These are phyloP conservation scores for Eustoma russellianum DNA, from an alignment of 257 asterid species.

Conservation along the genomic window DNA sequence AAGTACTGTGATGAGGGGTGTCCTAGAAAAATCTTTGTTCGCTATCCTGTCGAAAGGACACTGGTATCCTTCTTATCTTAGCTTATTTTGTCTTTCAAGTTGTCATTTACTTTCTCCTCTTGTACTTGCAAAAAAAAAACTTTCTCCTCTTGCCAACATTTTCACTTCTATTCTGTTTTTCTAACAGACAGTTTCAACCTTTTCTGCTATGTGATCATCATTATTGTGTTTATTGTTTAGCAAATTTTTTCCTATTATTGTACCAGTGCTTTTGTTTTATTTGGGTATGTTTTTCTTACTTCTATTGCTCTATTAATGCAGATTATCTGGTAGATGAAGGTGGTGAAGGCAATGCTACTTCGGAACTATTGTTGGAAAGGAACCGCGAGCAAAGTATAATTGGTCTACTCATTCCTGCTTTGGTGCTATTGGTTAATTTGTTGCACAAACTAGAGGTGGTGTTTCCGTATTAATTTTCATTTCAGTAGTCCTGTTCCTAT, in stretches of 20 bases:
- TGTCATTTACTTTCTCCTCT: too few species aligned
- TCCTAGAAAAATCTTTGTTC: too few species aligned
- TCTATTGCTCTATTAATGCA: slow-evolving; percentile 29
- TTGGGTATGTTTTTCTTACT: not conserved
- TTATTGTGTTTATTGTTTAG: not conserved
- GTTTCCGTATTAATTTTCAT: slow-evolving; percentile 3
- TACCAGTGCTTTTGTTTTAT: not conserved
- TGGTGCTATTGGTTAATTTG: slow-evolving; percentile 69
- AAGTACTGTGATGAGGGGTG: too few species aligned
- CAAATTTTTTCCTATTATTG: not conserved
- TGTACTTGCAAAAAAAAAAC: too few species aligned
- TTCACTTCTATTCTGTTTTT: too few species aligned
- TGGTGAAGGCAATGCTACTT: slow-evolving; percentile 76
- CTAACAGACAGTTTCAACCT: too few species aligned
- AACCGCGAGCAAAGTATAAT: slow-evolving; percentile 80
- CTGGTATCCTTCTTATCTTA: too few species aligned
- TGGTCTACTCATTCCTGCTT: slow-evolving; percentile 78
- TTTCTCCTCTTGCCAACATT: too few species aligned
- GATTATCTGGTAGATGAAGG: slow-evolving; percentile 99
- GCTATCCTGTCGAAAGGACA: too few species aligned
- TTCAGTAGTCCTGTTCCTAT: not conserved
- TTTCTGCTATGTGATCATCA: too few species aligned
- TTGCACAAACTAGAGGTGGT: slow-evolving; percentile 78
- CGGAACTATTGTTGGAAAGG: slow-evolving; percentile 87
- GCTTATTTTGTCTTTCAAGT: too few species aligned